A percentile compares a stretch with the other conserved stretches of the same genome.
phyloP scores from a whole-genome alignment of 2,329 filamentous ascomycete species.

The Claviceps lovelessii region DNA sequence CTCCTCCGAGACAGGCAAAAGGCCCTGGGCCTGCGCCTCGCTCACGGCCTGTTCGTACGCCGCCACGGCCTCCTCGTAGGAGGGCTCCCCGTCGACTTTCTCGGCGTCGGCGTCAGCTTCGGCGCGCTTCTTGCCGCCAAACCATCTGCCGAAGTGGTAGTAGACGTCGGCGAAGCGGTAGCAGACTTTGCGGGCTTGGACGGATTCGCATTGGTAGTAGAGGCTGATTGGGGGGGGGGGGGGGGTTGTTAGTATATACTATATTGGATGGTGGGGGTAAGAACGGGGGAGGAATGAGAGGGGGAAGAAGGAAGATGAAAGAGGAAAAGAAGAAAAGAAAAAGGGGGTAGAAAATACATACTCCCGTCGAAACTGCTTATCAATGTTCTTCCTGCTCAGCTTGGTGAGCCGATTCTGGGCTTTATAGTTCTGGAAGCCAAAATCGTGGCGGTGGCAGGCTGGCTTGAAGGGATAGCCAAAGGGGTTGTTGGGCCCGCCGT shows the following conservation, averaged over 20 bases:
- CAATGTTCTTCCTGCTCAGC: conserved; percentile 27
- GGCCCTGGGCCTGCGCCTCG: conserved; percentile 21
- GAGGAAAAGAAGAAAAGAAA: not conserved
- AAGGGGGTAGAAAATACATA: conserved; percentile 10
- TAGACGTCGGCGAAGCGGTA: conserved; percentile 25
- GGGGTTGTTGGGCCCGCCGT: conserved; percentile 28
- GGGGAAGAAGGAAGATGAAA: not conserved
- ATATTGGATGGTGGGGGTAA: no score
- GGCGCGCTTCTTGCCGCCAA: conserved; percentile 15
- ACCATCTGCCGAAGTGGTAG: conserved; percentile 23
- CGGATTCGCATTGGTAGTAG: conserved; percentile 21
- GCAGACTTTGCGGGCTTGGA: conserved; percentile 14
- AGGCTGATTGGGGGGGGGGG: conserved; percentile 14
- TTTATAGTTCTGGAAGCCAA: conserved; percentile 41
- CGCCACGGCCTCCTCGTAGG: conserved; percentile 21
- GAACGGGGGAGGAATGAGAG: no score
- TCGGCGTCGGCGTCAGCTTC: conserved; percentile 17
- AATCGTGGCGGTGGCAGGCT: conserved; percentile 40
- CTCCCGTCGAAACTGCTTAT: conserved; percentile 35
- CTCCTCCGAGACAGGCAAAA: conserved; percentile 11
- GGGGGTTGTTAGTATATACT: no score
- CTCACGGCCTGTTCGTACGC: conserved; percentile 21
- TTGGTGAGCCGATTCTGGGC: conserved; percentile 31
- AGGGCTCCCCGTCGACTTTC: conserved; percentile 14
- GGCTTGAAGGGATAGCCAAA: conserved; percentile 28